A percentile compares a stretch with the other conserved stretches of the same genome.
phyloP scores from a whole-genome alignment of 202 grass and related monocot genomes.

The Zoysia matrella region DNA sequence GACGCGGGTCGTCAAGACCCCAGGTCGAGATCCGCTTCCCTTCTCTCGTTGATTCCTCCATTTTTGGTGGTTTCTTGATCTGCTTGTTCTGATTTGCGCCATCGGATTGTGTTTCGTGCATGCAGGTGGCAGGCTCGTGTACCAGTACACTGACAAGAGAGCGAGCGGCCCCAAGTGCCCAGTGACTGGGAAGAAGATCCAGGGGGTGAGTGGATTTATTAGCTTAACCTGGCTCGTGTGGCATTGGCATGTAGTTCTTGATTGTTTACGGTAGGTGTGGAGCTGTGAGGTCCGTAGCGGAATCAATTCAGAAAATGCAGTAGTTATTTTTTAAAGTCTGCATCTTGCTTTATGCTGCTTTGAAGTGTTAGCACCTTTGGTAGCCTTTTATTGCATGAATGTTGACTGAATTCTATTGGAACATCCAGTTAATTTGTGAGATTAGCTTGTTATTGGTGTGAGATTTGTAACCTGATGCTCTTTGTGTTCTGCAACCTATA shows the following conservation, averaged over 20 bases:
- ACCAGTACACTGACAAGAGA: constrained; percentile 81
- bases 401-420: background rate
- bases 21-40: constrained; percentile 45
- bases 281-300: background rate
- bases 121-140: constrained; percentile 73
- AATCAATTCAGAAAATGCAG: constrained; percentile 14
- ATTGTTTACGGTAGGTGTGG: background rate
- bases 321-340: background rate
- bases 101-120: too few species aligned
- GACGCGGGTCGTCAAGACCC: constrained; percentile 92
- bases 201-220: constrained; percentile 62
- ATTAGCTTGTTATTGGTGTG: background rate
- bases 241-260: background rate
- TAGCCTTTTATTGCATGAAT: background rate
- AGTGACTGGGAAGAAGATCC: constrained; percentile 80
- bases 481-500: background rate
- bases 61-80: background rate
- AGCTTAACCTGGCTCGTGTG: background rate
- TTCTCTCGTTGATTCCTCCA: background rate
- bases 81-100: background rate
- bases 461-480: background rate
- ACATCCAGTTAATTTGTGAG: background rate
- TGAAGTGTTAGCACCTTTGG: background rate
- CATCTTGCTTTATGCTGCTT: background rate
- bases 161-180: constrained; percentile 79